Percentiles rank a stretch among this genome's conserved stretches.
Evolutionary conservation across 2,329 filamentous ascomycete genomes (phyloP).

Genomic region (Arachnomyces sp.): DNA sequence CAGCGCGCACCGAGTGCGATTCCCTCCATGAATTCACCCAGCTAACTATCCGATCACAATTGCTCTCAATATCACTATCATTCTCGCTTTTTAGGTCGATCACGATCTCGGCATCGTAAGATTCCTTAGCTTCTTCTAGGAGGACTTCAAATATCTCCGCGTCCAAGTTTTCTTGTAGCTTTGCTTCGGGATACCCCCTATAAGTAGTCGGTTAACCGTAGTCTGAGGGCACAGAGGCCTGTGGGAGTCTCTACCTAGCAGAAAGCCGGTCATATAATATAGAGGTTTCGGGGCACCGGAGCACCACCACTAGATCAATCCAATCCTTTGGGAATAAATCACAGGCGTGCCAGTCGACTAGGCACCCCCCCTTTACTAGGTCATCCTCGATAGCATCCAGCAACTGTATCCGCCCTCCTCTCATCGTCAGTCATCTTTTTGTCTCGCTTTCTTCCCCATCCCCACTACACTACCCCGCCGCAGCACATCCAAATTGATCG

Average conservation of each 20-base stretch:
- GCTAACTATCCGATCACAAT: constrained; percentile 70
- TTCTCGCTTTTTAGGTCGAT: constrained; percentile 79
- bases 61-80: constrained; percentile 76
- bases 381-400: constrained; percentile 84
- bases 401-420: constrained; percentile 39
- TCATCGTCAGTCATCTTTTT: background rate
- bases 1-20: constrained; percentile 23
- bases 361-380: constrained; percentile 66
- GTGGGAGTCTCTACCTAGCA: constrained; percentile 46
- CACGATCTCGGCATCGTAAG: constrained; percentile 78
- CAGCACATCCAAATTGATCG: constrained; percentile 10
- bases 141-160: constrained; percentile 96
- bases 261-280: constrained; percentile 76
- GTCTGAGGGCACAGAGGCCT: background rate
- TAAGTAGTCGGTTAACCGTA: background rate
- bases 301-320: constrained; percentile 90
- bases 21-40: constrained; percentile 82
- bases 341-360: constrained; percentile 98
- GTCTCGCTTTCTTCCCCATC: too few species aligned
- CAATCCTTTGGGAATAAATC: constrained; percentile 88
- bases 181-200: constrained; percentile 73
- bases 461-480: too few species aligned
- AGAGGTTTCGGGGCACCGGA: constrained; percentile 67
- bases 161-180: constrained; percentile 93
- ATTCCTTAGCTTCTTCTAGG: constrained; percentile 78